A percentile compares a stretch with the other conserved stretches of the same genome.
Conservation (phyloP, 345 rosid genomes). For the Arabidopsis suecica region DNA sequence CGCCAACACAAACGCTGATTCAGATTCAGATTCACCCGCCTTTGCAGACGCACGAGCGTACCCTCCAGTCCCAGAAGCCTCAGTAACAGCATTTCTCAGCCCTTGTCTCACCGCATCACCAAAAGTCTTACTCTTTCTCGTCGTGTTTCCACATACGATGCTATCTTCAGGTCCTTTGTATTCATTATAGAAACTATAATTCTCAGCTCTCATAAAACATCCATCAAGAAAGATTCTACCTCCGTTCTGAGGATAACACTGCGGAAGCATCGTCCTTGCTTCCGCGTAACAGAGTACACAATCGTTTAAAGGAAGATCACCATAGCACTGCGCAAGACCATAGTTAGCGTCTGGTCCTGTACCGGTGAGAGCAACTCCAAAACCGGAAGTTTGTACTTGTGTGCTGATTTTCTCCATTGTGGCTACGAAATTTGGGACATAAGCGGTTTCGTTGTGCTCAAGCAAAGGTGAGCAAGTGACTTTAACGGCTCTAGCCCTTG, state of each 20-base stretch:
- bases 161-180: conserved; percentile 63
- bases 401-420: conserved; percentile 85
- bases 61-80: conserved; percentile 56
- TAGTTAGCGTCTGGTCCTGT: conserved; percentile 72
- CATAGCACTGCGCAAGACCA: conserved; percentile 89
- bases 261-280: conserved; percentile 84
- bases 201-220: conserved; percentile 91
- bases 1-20: conserved; percentile 65
- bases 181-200: conserved; percentile 79
- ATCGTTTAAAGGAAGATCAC: conserved; percentile 79
- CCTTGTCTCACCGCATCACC: conserved; percentile 58
- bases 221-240: conserved; percentile 90
- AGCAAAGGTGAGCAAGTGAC: conserved; percentile 52
- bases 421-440: conserved; percentile 74
- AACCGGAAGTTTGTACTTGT: conserved; percentile 64
- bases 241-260: conserved; percentile 81
- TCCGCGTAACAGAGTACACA: conserved; percentile 92
- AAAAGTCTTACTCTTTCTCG: conserved; percentile 52
- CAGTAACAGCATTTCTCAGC: conserved; percentile 48
- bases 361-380: conserved; percentile 67
- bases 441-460: conserved; percentile 67
- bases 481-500: conserved; percentile 59
- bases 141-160: conserved; percentile 68
- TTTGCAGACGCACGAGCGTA: conserved; percentile 56
- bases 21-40: conserved; percentile 41